A percentile compares a stretch with the other conserved stretches of the same genome.
phyloP scores from a whole-genome alignment of 1,284 basidiomycete species.

The Xerocomus amazonicus region DNA sequence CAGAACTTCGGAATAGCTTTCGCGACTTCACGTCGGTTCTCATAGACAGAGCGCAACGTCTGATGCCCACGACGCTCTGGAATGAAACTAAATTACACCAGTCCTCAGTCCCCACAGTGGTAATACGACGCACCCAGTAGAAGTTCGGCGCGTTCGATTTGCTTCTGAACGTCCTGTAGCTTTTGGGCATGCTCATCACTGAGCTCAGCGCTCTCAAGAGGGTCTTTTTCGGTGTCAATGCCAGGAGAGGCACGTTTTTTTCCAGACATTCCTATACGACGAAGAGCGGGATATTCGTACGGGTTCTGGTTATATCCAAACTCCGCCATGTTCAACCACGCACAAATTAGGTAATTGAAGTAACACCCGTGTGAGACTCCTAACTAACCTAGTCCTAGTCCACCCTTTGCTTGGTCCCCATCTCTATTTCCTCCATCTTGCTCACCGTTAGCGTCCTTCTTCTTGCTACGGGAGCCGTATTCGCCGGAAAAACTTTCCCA shows the following conservation, averaged over 20 bases:
- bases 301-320: constrained; percentile 29
- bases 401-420: constrained; percentile 64
- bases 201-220: constrained; percentile 62
- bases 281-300: constrained; percentile 5
- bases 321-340: constrained; percentile 25
- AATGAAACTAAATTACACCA: constrained; percentile 11
- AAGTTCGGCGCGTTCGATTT: constrained; percentile 64
- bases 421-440: constrained; percentile 52
- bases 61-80: constrained; percentile 62
- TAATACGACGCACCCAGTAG: constrained; percentile 54
- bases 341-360: constrained; percentile 10
- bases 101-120: neutral
- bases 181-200: constrained; percentile 66
- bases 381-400: constrained; percentile 56
- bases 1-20: constrained; percentile 74
- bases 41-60: constrained; percentile 57
- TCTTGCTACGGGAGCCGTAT: constrained; percentile 35
- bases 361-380: neutral
- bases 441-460: constrained; percentile 39
- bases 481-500: constrained; percentile 30
- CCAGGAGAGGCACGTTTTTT: constrained; percentile 76
- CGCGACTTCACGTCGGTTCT: constrained; percentile 61
- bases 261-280: constrained; percentile 36
- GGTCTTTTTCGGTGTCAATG: constrained; percentile 63
- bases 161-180: constrained; percentile 58